Base-by-base conservation (phyloP, 768 basidiomycete genomes). In the Kwoniella pini region DNA sequence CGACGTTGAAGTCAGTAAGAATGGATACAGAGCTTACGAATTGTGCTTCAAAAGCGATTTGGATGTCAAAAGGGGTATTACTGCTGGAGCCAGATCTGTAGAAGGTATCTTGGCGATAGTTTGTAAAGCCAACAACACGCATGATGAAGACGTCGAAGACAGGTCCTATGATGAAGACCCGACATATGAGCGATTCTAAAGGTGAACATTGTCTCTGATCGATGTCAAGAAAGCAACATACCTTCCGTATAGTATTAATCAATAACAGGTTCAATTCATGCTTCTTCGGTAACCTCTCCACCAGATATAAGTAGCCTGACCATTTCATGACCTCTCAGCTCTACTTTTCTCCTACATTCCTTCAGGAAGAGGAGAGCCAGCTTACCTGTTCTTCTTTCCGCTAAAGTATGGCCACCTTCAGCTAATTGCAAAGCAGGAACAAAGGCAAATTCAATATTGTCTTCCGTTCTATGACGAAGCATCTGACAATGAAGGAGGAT, bases 171-270 rank as follows among this genome's bases (percentile, higher is more conserved):
- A 19, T 11, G 36, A 13, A 27, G n/a, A 39, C 30, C 43, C 2
- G 2, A 36, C 9, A 36, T n/a, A n/a, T n/a, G n/a, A n/a, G n/a
- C n/a, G n/a, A n/a, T n/a, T n/a, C n/a, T n/a, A n/a, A n/a, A n/a
- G n/a, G n/a, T n/a, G n/a, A n/a, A n/a, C n/a, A n/a, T n/a, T n/a
- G n/a, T n/a, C n/a, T n/a, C n/a, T n/a, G n/a, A n/a, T n/a, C n/a
- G n/a, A n/a, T n/a, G n/a, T n/a, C n/a, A n/a, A n/a, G n/a, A n/a
- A n/a, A 17, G 22, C 24, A 11, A 55, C 55, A 9, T 50, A 68
- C 73, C 63, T 75, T 75, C 4, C 71, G 62, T 36, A 75, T 70
- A 21, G 74, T 75, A 44, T 75, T 75, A 62, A 75, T 68, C 19
- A 75, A 21, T 59, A 75, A 44, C 44, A 75, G 49, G 2, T 53